Evolutionary conservation across 768 basidiomycete species (phyloP), one percentile per base, ranked within the genome.

Genomic region (Hygrocybe punicea): DNA sequence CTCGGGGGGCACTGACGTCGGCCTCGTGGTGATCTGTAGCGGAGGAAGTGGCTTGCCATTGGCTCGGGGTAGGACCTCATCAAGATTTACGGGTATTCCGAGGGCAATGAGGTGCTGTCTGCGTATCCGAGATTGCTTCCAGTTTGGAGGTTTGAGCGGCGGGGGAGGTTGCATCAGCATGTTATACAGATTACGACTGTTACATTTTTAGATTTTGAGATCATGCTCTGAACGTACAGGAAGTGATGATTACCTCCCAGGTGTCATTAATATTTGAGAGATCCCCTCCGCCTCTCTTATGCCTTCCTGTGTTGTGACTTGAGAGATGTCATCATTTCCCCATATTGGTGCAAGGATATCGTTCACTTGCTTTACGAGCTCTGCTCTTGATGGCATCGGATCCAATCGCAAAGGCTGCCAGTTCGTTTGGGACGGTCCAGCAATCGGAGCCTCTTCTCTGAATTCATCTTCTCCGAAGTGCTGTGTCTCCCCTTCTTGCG

Each of bases 31-130:
- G 50, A 97, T 91, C 60, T 93, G 85, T 42, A 96, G 76, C 17
- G 86, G 81, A 2, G 94, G 94, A 35, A 96, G 76, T 6, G 81
- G 75, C 64, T 84, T 87, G 44, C 81, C 80, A 58, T 76, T 82
- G 7, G 81, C 76, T 47, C 81, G 83, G 2, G 90, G 89, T 39
- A 91, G 75, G 7, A 96, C 85, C 74, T 98, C 95, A 67, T 98
- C 95, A 6, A 98, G 78, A 67, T 98, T 98, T 52, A 98, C 91
- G 3, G 95, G 95, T 46, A 98, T 87, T 21, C 95, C 95, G 23
- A 98, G 83, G 11, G 91, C 74, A 58, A 96, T 96, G 48, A 98
- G 78, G 65, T 97, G 92, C 66, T 93, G 92, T 48, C 93, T 78
- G 55, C 95, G 84, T 67, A 93, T 93, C 44, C 90, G 84, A 56